Evolutionary conservation across 2,329 filamentous ascomycete species (phyloP).

Genomic region (Xylariomycetidae sp.): DNA sequence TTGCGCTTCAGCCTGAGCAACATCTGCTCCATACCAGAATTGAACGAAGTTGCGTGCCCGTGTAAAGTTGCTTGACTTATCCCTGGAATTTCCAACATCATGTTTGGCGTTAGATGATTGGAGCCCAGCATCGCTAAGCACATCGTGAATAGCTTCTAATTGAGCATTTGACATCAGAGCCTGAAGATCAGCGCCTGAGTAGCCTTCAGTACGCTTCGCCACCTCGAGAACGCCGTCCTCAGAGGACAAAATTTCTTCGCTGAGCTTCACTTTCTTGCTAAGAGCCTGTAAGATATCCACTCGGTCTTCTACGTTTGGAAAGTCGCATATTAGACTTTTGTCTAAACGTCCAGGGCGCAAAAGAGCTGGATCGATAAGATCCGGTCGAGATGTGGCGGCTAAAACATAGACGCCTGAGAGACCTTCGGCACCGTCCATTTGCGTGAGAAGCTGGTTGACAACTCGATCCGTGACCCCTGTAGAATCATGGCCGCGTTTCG

Average conservation of each 20-base stretch:
- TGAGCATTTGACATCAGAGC: constrained; percentile 95
- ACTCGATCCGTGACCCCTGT: constrained; percentile 98
- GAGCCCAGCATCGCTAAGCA: constrained; percentile 59
- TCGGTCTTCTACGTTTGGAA: constrained; percentile 75
- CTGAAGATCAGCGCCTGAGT: constrained; percentile 90
- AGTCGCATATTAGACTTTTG: constrained; percentile 87
- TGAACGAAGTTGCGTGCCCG: constrained; percentile 63
- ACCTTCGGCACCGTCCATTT: constrained; percentile 98
- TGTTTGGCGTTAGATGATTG: constrained; percentile 24
- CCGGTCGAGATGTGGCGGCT: constrained; percentile 87
- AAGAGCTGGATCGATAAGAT: constrained; percentile 91
- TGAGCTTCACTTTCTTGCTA: constrained; percentile 74
- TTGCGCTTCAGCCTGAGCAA: constrained; percentile 38
- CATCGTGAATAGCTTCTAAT: constrained; percentile 92
- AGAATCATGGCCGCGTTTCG: constrained; percentile 93
- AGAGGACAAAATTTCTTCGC: constrained; percentile 55
- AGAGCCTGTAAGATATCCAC: constrained; percentile 84
- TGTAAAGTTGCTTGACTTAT: constrained; percentile 21
- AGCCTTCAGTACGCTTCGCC: constrained; percentile 76
- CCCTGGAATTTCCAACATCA: constrained; percentile 32
- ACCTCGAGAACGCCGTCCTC: constrained; percentile 64
- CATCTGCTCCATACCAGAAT: constrained; percentile 72
- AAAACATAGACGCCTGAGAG: constrained; percentile 93
- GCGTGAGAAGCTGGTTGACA: constrained; percentile 94
- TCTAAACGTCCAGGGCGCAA: constrained; percentile 88